Evolutionary conservation across 2,329 filamentous ascomycete genomes (phyloP).

Genomic region (Sporothrix variecibatus): DNA sequence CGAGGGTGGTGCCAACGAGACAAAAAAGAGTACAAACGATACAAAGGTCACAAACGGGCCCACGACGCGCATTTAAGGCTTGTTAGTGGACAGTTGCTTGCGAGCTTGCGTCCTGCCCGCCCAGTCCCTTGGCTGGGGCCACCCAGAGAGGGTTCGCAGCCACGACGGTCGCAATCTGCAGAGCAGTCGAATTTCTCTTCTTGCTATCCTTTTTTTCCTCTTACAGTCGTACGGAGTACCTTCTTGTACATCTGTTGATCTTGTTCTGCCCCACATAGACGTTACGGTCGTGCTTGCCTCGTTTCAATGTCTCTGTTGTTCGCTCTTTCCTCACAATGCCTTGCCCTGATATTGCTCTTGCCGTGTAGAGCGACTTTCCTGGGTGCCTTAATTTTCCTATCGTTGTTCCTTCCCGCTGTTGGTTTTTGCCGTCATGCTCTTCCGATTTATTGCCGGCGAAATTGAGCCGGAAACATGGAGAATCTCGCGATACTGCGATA

Average conservation of each 20-base stretch:
- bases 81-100: slow-evolving; percentile 8
- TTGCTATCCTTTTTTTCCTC: not conserved
- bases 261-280: not conserved
- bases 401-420: not conserved
- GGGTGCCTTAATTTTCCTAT: not conserved
- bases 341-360: not conserved
- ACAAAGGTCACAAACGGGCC: slow-evolving; percentile 14
- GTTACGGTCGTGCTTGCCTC: not conserved
- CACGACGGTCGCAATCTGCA: not conserved
- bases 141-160: not conserved
- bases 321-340: not conserved
- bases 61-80: slow-evolving; percentile 19
- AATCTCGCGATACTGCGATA: not conserved
- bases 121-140: not conserved
- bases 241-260: not conserved
- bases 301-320: not conserved
- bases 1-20: not conserved
- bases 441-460: slow-evolving; percentile 9
- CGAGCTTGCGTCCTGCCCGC: not conserved
- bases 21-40: not conserved
- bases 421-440: not conserved
- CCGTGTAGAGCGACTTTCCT: not conserved
- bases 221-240: not conserved
- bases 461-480: not conserved
- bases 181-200: not conserved